A percentile compares a stretch with the other conserved stretches of the same genome.
Evolutionary conservation across 2,329 filamentous ascomycete species (phyloP).

Genomic region (Fusarium tuaranense): DNA sequence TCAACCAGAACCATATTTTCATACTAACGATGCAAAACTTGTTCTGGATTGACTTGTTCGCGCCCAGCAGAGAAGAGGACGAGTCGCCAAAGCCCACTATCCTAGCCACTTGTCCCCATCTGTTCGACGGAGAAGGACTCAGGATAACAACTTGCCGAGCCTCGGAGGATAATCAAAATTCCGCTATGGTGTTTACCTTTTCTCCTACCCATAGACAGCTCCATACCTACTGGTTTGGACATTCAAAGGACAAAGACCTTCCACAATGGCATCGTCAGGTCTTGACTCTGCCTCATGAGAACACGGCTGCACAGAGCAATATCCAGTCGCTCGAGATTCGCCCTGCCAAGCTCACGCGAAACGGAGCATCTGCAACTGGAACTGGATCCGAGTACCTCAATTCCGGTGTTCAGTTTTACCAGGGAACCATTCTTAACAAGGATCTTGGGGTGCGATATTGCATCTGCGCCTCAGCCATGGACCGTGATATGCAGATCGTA

Average conservation of each 20-base stretch:
- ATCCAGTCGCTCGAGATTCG: conserved; percentile 46
- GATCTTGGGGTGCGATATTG: conserved; percentile 59
- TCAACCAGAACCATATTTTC: conserved; percentile 62
- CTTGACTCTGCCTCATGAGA: conserved; percentile 40
- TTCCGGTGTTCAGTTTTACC: conserved; percentile 57
- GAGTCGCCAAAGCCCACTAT: conserved; percentile 35
- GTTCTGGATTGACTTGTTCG: conserved; percentile 59
- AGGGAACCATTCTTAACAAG: conserved; percentile 56
- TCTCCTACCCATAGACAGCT: conserved; percentile 48
- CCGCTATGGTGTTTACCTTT: conserved; percentile 50
- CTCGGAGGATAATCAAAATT: conserved; percentile 34
- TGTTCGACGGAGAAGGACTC: conserved; percentile 41
- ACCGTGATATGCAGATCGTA: conserved; percentile 40
- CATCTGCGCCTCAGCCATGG: conserved; percentile 45
- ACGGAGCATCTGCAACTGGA: conserved; percentile 22
- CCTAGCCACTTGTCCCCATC: conserved; percentile 46
- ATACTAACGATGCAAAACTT: conserved; percentile 68
- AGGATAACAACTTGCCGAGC: conserved; percentile 47
- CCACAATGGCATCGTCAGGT: conserved; percentile 55
- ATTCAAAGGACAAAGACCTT: conserved; percentile 37
- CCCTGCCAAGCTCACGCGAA: conserved; percentile 39
- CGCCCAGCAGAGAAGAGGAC: conserved; percentile 17
- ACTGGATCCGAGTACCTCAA: conserved; percentile 48
- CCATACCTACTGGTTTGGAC: conserved; percentile 51
- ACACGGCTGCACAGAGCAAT: conserved; percentile 3